Base-by-base conservation (phyloP, 805 yeast genomes). In the Lipomyces mesembrius region DNA sequence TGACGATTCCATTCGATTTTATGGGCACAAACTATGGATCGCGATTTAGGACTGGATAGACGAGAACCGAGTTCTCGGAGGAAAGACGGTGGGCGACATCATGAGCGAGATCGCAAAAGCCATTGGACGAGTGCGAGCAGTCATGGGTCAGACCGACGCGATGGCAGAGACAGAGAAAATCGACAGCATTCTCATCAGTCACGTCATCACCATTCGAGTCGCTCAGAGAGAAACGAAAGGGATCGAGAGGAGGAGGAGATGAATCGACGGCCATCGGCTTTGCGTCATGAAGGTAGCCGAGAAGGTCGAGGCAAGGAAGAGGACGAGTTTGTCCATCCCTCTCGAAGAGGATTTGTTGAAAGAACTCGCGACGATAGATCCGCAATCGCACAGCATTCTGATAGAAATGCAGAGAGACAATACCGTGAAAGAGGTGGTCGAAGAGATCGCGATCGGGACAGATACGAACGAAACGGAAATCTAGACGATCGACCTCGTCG, bases 291-390 rank as follows among this genome's bases (percentile, higher is more conserved):
- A 51, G 62, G 9, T 25, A n/a, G 27, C 22, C 52, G 27, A 22
- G 57, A 59, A 46, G 32, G 49, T 55, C 14, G 57, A 51, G 46
- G 34, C 17, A 22, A n/a, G 29, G 20, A 43, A 32, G 37, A 43
- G 34, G 39, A 57, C 20, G 51, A 35, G 56, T 22, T 56, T 57
- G 22, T 57, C 9, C 64, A 61, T 61, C 22, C 27, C n/a, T 34
- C 29, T 17, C 43, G 51, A 22, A 51, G 55, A 49, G 29, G 29
- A 46, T n/a, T 49, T 9, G 34, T 25, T 49, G 46, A 51, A 39
- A 25, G 46, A 35, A 6, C 57, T 2, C 37, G 46, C 6, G 22
- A 17, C 8, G 52, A 20, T 55, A 20, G 22, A 12, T 11, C 43
- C 17, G 1, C 29, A 8, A n/a, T 34, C n/a, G 6, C 29, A 60